Base-by-base conservation (phyloP, 2,329 filamentous ascomycete genomes). In the Fusarium clavum region DNA sequence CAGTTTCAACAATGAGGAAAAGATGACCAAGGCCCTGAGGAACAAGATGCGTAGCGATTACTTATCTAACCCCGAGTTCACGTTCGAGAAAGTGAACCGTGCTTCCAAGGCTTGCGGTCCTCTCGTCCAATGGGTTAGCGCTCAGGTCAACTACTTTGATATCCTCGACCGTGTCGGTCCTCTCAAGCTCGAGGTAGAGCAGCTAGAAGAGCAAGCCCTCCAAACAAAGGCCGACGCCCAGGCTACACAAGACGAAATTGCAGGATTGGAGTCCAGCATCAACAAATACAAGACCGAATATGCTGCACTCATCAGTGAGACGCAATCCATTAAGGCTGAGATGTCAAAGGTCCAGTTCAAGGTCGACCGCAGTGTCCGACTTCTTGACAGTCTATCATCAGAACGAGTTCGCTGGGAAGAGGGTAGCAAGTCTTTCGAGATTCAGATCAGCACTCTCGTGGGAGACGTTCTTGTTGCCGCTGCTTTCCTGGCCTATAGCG, bases 331-430 rank as follows among this genome's bases (percentile, higher is more conserved):
- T 88, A 98, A 98, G 84, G 85, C 92, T 0, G 96, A 99, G 82
- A 98, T 99, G 96, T 90, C 90, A 65, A 91, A 94, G 66, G 96
- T 99, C 10, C 92, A 99, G 81, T 97, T 94, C 85, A 99, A 99
- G 87, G 96, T 99, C 59, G 94, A 98, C 79, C 91, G 96, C 78
- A 98, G 95, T 83, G 93, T 98, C 68, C 91, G 94, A 76, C 86
- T 99, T 49, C 90, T 99, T 22, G 95, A 98, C 81, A 98, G 94
- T 81, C 85, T 99, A 72, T 97, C 96, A 11, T 98, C 95, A 7
- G 96, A 99, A 83, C 89, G 95, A 80, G 89, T 88, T 41, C 91
- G 96, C 77, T 99, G 96, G 96, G 96, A 99, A 77, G 93, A 95
- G 76, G 94, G 94, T 73, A 99, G 96, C 87, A 97, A 92, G 82